Conservation (phyloP, 192 early-diverging fungal species). For the Oehlia diaphana region DNA sequence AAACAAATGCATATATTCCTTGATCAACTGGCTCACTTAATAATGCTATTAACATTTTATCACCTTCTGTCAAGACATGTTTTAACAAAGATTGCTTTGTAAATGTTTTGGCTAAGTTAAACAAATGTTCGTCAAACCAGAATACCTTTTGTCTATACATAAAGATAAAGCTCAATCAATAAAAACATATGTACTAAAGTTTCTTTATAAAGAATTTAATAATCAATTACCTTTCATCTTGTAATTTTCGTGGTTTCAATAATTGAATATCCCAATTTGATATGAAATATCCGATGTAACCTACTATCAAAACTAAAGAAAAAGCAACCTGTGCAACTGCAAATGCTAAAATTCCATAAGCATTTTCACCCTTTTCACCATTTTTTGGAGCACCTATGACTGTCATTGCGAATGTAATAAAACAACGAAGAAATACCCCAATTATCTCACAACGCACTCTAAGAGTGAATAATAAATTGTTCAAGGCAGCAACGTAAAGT, state of each 20-base stretch:
- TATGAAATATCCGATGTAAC: conserved; percentile 57
- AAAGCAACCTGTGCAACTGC: conserved; percentile 80
- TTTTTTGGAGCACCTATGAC: conserved; percentile 43
- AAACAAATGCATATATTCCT: conserved; percentile 82
- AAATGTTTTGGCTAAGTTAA: conserved; percentile 74
- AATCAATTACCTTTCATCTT: conserved; percentile 39
- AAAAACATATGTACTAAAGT: no score
- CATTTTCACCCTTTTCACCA: conserved; percentile 34
- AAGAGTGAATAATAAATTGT: conserved; percentile 70
- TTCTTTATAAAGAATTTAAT: background rate
- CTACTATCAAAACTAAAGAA: conserved; percentile 54
- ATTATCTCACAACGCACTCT: conserved; percentile 81
- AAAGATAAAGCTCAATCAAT: background rate
- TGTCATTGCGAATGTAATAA: conserved; percentile 66
- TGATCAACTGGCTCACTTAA: conserved; percentile 58
- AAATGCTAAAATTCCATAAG: conserved; percentile 73
- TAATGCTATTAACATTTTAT: conserved; percentile 84
- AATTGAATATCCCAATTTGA: conserved; percentile 33
- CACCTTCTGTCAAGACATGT: conserved; percentile 93
- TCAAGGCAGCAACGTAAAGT: conserved; percentile 72
- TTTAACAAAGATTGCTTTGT: conserved; percentile 89
- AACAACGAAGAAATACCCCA: conserved; percentile 75
- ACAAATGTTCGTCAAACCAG: conserved; percentile 62
- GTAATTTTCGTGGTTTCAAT: conserved; percentile 37
- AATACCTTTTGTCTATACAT: conserved; percentile 34